Evolutionary conservation across 768 basidiomycete species (phyloP), one percentile per base, ranked within the genome.

Genomic region (Termitomyces sp.): DNA sequence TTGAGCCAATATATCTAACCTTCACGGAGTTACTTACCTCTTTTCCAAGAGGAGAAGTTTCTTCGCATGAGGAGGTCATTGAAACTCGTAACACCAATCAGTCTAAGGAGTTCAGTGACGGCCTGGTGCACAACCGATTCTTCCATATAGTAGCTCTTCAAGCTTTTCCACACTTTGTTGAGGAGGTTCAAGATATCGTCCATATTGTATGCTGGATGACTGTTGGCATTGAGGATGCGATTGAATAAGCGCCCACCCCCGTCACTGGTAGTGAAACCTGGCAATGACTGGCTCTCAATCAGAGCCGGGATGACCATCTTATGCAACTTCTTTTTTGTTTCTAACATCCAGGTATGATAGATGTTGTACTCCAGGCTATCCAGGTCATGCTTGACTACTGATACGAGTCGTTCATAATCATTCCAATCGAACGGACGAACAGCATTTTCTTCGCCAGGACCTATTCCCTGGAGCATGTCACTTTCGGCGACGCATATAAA

Each of bases 221-320:
- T 86, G 73, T 91, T 94, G 40, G 91, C 80, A 68, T 89, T 91
- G 49, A 98, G 81, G 57, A 97, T 83, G 28, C 96, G 90, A 69
- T 93, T 95, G 80, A 99, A 96, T 66, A 99, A 76, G 40, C 95
- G 85, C 32, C 94, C 93, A 40, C 91, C 90, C 13, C 94, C 93
- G 64, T 98, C 97, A 55, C 86, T 93, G 14, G 95, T 95, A 41
- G 95, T 95, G 75, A 99, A 98, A 5, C 97, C 97, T 5, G 97
- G 97, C 48, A 99, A 78, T 23, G 96, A 96, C 71, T 98, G 97
- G 64, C 92, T 95, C 74, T 98, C 97, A 66, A 98, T 95, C 61
- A 98, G 75, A 4, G 97, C 97, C n/a, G 97, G 97, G 59, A 99
- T 94, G 47, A 98, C 91, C 95, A 98, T 98, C 80, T 98, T 98